A percentile compares a stretch with the other conserved stretches of the same genome.
Evolutionary conservation across 768 basidiomycete species (phyloP).

Genomic region (Dacryopinax primogenitus): DNA sequence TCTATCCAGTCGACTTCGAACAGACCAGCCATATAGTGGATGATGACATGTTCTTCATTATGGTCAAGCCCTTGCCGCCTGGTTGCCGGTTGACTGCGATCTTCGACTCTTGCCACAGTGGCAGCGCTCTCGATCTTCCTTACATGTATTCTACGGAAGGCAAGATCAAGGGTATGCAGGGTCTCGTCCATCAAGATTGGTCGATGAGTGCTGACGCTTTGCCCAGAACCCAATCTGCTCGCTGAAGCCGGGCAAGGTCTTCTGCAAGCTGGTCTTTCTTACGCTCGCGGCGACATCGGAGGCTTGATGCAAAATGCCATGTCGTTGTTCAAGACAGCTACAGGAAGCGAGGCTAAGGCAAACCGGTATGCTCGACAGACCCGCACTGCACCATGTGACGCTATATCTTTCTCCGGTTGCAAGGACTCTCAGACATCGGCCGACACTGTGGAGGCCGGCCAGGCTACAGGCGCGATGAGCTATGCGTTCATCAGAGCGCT

Average conservation of each 20-base stretch:
- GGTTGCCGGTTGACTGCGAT: slow-evolving; percentile 71
- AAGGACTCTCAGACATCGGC: slow-evolving; percentile 33
- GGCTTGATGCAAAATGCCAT: slow-evolving; percentile 64
- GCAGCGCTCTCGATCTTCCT: slow-evolving; percentile 50
- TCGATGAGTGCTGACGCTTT: neutral
- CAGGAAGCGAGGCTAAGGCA: slow-evolving; percentile 52
- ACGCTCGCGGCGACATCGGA: slow-evolving; percentile 64
- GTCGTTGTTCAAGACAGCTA: slow-evolving; percentile 60
- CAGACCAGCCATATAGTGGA: slow-evolving; percentile 69
- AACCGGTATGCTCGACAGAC: slow-evolving; percentile 46
- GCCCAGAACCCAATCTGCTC: slow-evolving; percentile 58
- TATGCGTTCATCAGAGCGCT: slow-evolving; percentile 26
- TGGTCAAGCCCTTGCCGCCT: slow-evolving; percentile 65
- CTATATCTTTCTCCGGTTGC: slow-evolving; percentile 36
- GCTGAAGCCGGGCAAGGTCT: slow-evolving; percentile 80
- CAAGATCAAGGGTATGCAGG: slow-evolving; percentile 53
- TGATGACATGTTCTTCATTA: slow-evolving; percentile 64
- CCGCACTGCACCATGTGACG: slow-evolving; percentile 72
- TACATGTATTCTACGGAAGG: slow-evolving; percentile 84
- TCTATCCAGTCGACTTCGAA: slow-evolving; percentile 76
- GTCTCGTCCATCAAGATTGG: neutral
- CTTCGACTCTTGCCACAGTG: slow-evolving; percentile 73
- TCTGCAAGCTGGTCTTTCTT: slow-evolving; percentile 62
- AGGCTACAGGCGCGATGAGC: slow-evolving; percentile 38
- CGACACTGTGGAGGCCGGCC: slow-evolving; percentile 33